Evolutionary conservation across 2,329 filamentous ascomycete genomes (phyloP).

Genomic region (Venturia pyrina): DNA sequence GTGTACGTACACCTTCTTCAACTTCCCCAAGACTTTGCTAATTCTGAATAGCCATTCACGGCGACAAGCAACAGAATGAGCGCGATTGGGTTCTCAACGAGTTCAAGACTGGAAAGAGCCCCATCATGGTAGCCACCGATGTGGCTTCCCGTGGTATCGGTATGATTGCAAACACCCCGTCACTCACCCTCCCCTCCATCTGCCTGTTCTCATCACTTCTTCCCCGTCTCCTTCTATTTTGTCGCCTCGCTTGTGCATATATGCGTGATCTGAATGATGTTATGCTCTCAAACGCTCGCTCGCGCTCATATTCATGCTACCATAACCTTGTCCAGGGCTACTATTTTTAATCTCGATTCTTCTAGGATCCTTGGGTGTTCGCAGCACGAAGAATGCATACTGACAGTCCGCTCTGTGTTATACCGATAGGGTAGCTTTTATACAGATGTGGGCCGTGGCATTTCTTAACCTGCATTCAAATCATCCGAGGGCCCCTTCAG

Average conservation of each 20-base stretch:
- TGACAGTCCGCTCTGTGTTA: constrained; percentile 65
- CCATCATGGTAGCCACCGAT: constrained; percentile 99
- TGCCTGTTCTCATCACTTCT: constrained; percentile 22
- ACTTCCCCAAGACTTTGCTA: constrained; percentile 31
- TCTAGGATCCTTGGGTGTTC: constrained; percentile 73
- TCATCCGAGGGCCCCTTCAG: constrained; percentile 55
- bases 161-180: constrained; percentile 67
- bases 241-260: constrained; percentile 30
- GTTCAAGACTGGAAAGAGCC: constrained; percentile 98
- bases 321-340: constrained; percentile 86
- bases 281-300: constrained; percentile 85
- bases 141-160: constrained; percentile 99
- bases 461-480: constrained; percentile 72
- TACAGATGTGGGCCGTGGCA: constrained; percentile 37
- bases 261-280: constrained; percentile 59
- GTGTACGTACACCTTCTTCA: constrained; percentile 49
- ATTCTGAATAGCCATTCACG: constrained; percentile 69
- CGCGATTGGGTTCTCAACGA: constrained; percentile 99
- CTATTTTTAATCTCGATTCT: constrained; percentile 57
- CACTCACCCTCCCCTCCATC: constrained; percentile 22
- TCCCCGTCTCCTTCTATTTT: constrained; percentile 21
- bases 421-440: constrained; percentile 55
- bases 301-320: constrained; percentile 63
- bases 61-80: constrained; percentile 98
- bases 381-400: constrained; percentile 63